Evolutionary conservation across 2,329 filamentous ascomycete species (phyloP), one percentile per base, ranked within the genome.

Genomic region (Stenocarpella maydis): DNA sequence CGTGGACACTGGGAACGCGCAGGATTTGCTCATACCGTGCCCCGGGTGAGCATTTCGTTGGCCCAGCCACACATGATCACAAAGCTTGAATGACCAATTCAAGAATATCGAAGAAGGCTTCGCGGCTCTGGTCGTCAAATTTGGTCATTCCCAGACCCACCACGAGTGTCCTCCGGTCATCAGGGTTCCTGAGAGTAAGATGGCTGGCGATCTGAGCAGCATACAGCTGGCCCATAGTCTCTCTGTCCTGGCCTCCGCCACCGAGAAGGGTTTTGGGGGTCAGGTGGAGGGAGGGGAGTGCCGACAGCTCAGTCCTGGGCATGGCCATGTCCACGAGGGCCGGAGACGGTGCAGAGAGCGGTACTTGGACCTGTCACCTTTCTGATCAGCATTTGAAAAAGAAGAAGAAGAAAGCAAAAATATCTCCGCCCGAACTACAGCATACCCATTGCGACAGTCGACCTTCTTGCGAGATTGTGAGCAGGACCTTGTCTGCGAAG

Each of bases 371-470:
- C 91, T 94, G 50, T 76, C 76, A 12, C 79, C n/a, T 76, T 74
- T 34, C 8, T 78, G 3, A 12, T 72, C 12, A 72, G 49, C 41
- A 58, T 17, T 17, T 50, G 6, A 4, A 5, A 17, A 12, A n/a
- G n/a, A n/a, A n/a, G n/a, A n/a, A n/a, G n/a, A n/a, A n/a, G n/a
- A n/a, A n/a, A n/a, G n/a, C n/a, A n/a, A n/a, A n/a, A n/a, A n/a
- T n/a, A n/a, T n/a, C n/a, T n/a, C n/a, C n/a, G n/a, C n/a, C 31
- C 6, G 49, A 73, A 72, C 73, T 65, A 37, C 41, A 21, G 78
- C 82, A 66, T 84, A 98, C 94, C 96, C 96, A 99, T 85, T 98
- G 96, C 24, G 93, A 92, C 55, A 98, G 82, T 70, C 91, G 88
- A 8, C 95, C 95, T 71, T 91, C 88, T 81, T 98, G 96, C 0